Base-by-base conservation (phyloP, 495 filamentous ascomycete genomes). In the Neurospora tetraspora region DNA sequence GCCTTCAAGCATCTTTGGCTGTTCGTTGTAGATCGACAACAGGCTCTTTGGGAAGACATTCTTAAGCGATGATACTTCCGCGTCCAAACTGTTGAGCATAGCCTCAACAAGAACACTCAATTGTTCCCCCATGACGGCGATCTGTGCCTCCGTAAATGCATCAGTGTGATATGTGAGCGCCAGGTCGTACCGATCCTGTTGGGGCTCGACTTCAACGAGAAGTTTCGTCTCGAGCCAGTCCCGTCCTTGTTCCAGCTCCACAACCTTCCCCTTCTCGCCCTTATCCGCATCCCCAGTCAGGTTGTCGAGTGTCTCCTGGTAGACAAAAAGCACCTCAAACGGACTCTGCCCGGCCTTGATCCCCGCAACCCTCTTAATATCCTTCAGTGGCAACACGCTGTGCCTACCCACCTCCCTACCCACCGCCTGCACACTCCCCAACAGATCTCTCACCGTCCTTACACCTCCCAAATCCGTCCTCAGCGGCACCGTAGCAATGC, bases 181-280 rank as follows among this genome's bases (percentile, higher is more conserved):
- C 23, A 82, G 82, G 1, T 89, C 75, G 20, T 94, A 84, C 16
- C 84, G n/a, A 10, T 83, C 73, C 6, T 86, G 72, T 2, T 71
- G 73, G 0, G 93, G 93, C 74, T 91, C 88, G 36, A 94, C 80
- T 77, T 95, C 93, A 6, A 96, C 74, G 39, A 92, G 84, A 4
- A 96, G 79, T 37, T 88, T 88, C 69, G 92, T 93, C 76, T 95
- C 93, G 39, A 94, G 82, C 69, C 86, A 86, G 74, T 96, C 93
- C 12, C 81, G 82, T 1, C 5, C 45, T 11, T 68, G 6, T 12
- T 47, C 9, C 53, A 65, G 6, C 27, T 65, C 53, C 27, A 65
- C 53, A 0, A 65, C 6, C 14, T 18, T 65, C 12, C 6, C 16
- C 27, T 73, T 47, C 2, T 74, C 72, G 0, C 76, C 74, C 14